Evolutionary conservation across 2,329 filamentous ascomycete species (phyloP).

Genomic region (Fusarium sp.): DNA sequence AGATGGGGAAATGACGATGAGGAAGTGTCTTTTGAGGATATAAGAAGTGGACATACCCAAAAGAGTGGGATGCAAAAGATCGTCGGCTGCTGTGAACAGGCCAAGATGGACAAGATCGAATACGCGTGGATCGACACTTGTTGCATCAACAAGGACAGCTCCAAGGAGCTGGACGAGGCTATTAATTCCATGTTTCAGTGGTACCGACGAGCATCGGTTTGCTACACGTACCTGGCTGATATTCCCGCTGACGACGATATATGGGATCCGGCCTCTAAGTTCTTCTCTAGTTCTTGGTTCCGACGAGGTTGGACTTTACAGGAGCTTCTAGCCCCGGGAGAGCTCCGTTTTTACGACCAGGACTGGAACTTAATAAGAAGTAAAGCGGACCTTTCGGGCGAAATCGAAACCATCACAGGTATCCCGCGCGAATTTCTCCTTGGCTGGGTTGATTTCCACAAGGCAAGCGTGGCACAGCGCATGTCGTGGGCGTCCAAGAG

Average conservation of each 20-base stretch:
- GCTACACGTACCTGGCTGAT: constrained; percentile 9
- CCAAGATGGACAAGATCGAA: not conserved
- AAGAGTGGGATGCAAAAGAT: constrained; percentile 4
- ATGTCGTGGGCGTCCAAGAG: constrained; percentile 21
- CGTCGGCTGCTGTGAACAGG: not conserved
- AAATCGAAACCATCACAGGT: constrained; percentile 1
- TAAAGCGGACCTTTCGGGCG: not conserved
- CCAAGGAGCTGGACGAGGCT: constrained; percentile 11
- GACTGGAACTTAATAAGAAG: not conserved
- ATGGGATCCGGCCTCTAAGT: not conserved
- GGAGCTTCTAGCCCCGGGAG: not conserved
- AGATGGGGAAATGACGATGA: constrained; percentile 1
- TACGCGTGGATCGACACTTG: constrained; percentile 23
- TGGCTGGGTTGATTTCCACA: constrained; percentile 3
- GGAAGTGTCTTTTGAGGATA: constrained; percentile 3
- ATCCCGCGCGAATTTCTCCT: constrained; percentile 1
- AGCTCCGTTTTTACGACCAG: not conserved
- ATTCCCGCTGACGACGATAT: not conserved
- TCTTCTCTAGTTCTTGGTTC: constrained; percentile 16
- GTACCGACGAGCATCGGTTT: not conserved
- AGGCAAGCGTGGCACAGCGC: constrained; percentile 13
- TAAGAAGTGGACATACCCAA: rapidly evolving
- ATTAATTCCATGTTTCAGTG: constrained; percentile 23
- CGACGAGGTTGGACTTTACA: constrained; percentile 18
- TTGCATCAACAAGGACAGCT: constrained; percentile 19